Evolutionary conservation across 768 basidiomycete species (phyloP), one percentile per base, ranked within the genome.

Genomic region (Polyporus arcularius): DNA sequence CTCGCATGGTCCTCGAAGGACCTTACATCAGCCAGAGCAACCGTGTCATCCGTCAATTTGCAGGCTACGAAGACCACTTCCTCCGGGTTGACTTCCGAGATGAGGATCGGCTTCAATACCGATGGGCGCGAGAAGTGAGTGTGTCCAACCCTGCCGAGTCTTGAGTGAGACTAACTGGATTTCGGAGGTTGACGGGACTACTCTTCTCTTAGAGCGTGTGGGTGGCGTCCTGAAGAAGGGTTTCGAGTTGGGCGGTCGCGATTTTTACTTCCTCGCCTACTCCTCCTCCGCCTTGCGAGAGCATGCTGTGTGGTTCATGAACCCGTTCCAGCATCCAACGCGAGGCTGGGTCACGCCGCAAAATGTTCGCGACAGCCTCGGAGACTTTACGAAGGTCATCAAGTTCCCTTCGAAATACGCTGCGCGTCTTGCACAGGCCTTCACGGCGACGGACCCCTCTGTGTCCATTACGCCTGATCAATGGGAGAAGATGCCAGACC

Each of bases 81-180:
- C 70, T 96, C 32, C 86, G 94, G 10, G 92, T 94, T 28, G 86
- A 90, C 65, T 92, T 95, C 67, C 83, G 88, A 4, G 93, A 94
- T 57, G 93, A 96, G 74, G 89, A 94, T 65, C 79, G 80, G 38
- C 78, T 89, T n/a, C 80, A 84, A 40, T 89, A 88, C 62, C 82
- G 85, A 12, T 91, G 89, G 89, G 83, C 84, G 56, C 79, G 83
- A 10, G 83, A 84, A 41, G 84, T 88, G 18, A 35, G 62, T 18
- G 15, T 2, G 7, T n/a, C 18, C 10, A 16, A 26, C 21, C 4
- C 35, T 35, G 35, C 11, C 11, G 35, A 6, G 35, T 11, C 11
- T n/a, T 52, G 9, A n/a, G 15, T 0, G 14, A 56, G 12, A 35
- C 26, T 14, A 4, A 28, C 18, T 18, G 18, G 9, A 2, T 8